These are phyloP conservation scores for Phellopilus nigrolimitatus DNA, from an alignment of 1,284 basidiomycete species.

Conservation along the genomic window DNA sequence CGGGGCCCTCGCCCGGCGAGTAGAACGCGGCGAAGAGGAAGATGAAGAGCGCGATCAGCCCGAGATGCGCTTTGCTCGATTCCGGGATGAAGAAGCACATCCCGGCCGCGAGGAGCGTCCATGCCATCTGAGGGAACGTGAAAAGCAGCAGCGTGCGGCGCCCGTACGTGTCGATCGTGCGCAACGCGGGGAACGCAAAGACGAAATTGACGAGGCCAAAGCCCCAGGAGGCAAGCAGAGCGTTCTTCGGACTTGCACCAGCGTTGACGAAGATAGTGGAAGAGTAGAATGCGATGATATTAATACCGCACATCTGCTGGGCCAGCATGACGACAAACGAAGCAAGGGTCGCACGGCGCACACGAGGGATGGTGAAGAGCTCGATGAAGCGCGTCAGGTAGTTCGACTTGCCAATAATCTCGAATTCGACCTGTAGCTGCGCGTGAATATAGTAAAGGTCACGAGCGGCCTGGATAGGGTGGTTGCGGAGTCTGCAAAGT, in stretches of 20 bases:
- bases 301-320: slow-evolving; percentile 53
- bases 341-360: slow-evolving; percentile 66
- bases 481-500: slow-evolving; percentile 57
- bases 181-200: slow-evolving; percentile 62
- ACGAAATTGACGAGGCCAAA: slow-evolving; percentile 68
- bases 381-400: slow-evolving; percentile 49
- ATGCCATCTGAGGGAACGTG: slow-evolving; percentile 57
- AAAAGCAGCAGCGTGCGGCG: slow-evolving; percentile 53
- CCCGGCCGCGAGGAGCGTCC: slow-evolving; percentile 56
- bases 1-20: slow-evolving; percentile 65
- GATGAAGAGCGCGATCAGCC: slow-evolving; percentile 50
- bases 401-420: slow-evolving; percentile 43
- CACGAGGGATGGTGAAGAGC: slow-evolving; percentile 62
- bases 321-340: slow-evolving; percentile 65
- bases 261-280: slow-evolving; percentile 62
- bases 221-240: slow-evolving; percentile 65
- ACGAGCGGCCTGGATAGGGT: slow-evolving; percentile 58
- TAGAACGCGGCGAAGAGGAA: slow-evolving; percentile 57
- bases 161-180: slow-evolving; percentile 54
- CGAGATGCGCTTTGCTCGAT: slow-evolving; percentile 35
- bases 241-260: slow-evolving; percentile 42
- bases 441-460: slow-evolving; percentile 56
- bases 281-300: slow-evolving; percentile 64
- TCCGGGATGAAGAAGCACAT: slow-evolving; percentile 49
- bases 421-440: slow-evolving; percentile 50